Conservation (phyloP, 169 alveolate species). For the Babesia bigemina region DNA sequence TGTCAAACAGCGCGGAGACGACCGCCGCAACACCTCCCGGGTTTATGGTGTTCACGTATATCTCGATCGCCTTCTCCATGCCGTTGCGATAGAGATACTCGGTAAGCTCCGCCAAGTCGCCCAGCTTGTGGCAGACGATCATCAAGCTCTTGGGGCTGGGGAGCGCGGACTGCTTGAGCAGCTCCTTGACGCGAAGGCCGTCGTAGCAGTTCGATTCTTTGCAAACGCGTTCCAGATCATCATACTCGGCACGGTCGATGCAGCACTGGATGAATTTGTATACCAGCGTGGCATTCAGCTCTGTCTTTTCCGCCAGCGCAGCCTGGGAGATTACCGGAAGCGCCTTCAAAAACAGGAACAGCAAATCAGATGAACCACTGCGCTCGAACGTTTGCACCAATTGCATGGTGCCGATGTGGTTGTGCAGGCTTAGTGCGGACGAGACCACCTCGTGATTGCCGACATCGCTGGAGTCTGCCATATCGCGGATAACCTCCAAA, state of each 20-base stretch:
- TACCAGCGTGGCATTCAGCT: slow-evolving; percentile 64
- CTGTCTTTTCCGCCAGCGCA: slow-evolving; percentile 43
- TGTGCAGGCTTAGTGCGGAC: slow-evolving; percentile 65
- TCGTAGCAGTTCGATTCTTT: slow-evolving; percentile 94
- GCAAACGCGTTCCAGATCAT: slow-evolving; percentile 96
- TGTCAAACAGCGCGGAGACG: slow-evolving; percentile 96
- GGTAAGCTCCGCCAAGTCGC: slow-evolving; percentile 96
- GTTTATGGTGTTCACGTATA: slow-evolving; percentile 93
- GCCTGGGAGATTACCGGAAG: slow-evolving; percentile 51
- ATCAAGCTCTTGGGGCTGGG: slow-evolving; percentile 98
- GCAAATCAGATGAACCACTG: slow-evolving; percentile 47
- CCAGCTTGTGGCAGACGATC: slow-evolving; percentile 97
- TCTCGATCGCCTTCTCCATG: slow-evolving; percentile 95
- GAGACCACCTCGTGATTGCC: slow-evolving; percentile 68
- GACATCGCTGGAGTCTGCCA: slow-evolving; percentile 66
- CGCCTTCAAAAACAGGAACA: slow-evolving; percentile 57
- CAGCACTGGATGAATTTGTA: slow-evolving; percentile 97
- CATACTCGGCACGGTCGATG: slow-evolving; percentile 92
- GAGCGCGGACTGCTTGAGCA: slow-evolving; percentile 93
- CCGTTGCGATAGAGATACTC: slow-evolving; percentile 95
- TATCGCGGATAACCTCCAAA: slow-evolving; percentile 63
- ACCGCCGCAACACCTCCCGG: slow-evolving; percentile 97
- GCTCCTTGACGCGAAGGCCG: slow-evolving; percentile 95
- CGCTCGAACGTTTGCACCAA: slow-evolving; percentile 69
- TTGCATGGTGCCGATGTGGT: slow-evolving; percentile 74